Evolutionary conservation across 139 green algal species (phyloP).

Genomic region (Protoeuglena noctilucae): DNA sequence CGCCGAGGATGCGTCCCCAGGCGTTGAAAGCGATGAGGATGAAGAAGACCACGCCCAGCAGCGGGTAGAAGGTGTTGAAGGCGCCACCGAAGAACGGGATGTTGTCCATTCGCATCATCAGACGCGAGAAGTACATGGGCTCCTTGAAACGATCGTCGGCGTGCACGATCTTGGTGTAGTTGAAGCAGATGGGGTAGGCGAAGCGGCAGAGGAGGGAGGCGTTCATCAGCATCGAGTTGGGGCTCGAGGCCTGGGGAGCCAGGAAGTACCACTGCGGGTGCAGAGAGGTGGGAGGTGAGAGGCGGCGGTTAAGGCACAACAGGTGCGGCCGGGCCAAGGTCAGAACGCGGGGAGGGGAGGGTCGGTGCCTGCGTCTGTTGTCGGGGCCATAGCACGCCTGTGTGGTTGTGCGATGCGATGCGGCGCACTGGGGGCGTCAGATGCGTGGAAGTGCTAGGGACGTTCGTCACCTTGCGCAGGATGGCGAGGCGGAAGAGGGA

Average conservation of each 20-base stretch:
- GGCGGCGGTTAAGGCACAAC: too few species aligned
- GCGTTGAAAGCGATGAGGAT: conserved; percentile 11
- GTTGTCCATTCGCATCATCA: conserved; percentile 3
- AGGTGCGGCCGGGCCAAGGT: too few species aligned
- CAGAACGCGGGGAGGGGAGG: too few species aligned
- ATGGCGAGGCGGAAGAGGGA: conserved; percentile 68
- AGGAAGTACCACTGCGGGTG: conserved; percentile 67
- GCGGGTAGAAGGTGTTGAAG: conserved; percentile 17
- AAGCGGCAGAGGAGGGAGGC: conserved; percentile 67
- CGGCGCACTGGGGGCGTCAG: too few species aligned
- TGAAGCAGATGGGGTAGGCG: conserved; percentile 81
- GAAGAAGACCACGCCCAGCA: conserved; percentile 17
- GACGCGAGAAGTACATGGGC: not conserved
- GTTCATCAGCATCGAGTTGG: conserved; percentile 43
- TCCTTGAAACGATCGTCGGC: conserved; percentile 20
- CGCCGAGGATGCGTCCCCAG: too few species aligned
- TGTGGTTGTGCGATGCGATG: too few species aligned
- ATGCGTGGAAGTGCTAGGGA: too few species aligned
- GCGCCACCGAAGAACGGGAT: conserved; percentile 10
- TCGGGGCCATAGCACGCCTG: too few species aligned
- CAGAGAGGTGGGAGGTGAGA: too few species aligned
- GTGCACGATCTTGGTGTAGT: conserved; percentile 71
- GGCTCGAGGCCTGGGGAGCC: conserved; percentile 42
- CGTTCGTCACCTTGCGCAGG: too few species aligned
- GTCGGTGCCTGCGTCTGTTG: too few species aligned